Base-by-base conservation (phyloP, 2,329 filamentous ascomycete genomes). In the Westerdykella ornata region DNA sequence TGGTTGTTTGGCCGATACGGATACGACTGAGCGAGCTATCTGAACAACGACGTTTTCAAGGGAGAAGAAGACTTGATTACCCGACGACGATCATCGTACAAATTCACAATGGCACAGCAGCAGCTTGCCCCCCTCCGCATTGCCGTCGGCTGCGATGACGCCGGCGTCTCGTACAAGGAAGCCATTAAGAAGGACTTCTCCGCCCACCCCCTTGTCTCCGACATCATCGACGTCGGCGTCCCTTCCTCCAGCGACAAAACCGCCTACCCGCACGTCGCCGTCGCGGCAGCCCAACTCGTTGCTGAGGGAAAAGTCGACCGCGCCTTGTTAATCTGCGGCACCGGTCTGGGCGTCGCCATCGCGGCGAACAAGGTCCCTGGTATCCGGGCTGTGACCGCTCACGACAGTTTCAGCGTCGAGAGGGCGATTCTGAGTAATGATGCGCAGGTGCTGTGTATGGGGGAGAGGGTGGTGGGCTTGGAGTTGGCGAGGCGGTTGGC, bases 341-440 rank as follows among this genome's bases (percentile, higher is more conserved):
- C 88, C 0, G 88, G 88, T 0, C 76, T 94, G 6, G 88, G 88
- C 15, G 88, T 94, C 6, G 87, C 88, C 54, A 94, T 94, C 61
- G 72, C 79, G n/a, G 88, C 88, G 51, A 94, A 94, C 74, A 94
- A 94, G 67, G 80, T 94, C 49, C 82, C 81, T 42, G 87, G 87
- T 5, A 80, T 94, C 46, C 74, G 87, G 17, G 88, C 88, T n/a
- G 88, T 94, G 14, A 94, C 87, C 4, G 88, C 88, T 1, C 88
- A 94, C 64, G 88, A 94, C 62, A 82, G 81, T 51, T 94, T 89
- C 72, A 82, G 77, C 42, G 85, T 94, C 5, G 87, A 94, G 74
- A 72, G 86, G 37, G 81, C 84, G 15, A 77, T 94, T 9, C 68
- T 90, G 57, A 88, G 83, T 69, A 94, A 94, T 65, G 82, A 94